Percentiles rank a stretch among this genome's conserved stretches.
Evolutionary conservation across 202 grass and related monocot genomes (phyloP).

Genomic region (Setaria italica): DNA sequence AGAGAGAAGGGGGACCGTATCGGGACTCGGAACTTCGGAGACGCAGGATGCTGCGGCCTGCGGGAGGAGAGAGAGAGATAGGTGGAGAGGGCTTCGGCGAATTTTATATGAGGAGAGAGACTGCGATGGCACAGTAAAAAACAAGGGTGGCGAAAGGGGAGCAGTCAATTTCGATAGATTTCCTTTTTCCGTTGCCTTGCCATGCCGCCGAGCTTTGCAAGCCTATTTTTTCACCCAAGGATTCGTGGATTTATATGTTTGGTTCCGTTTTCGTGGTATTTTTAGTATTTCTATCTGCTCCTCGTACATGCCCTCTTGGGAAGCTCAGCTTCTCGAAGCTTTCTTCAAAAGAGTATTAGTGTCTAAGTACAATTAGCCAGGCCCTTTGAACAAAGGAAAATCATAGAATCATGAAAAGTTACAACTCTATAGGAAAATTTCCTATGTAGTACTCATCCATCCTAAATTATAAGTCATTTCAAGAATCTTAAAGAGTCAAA

Average conservation of each 20-base stretch:
- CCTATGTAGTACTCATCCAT: too few species aligned
- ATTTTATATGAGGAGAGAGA: constrained; percentile 14
- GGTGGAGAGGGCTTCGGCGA: neutral
- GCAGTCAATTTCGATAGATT: constrained; percentile 12
- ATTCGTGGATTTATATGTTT: neutral
- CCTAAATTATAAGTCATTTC: too few species aligned
- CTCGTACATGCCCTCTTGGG: constrained; percentile 5
- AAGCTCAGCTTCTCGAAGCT: too few species aligned
- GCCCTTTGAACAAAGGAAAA: too few species aligned
- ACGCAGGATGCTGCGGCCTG: constrained; percentile 11
- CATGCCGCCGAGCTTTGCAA: neutral
- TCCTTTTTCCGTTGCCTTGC: neutral
- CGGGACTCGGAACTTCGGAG: constrained; percentile 20
- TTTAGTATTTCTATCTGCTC: neutral
- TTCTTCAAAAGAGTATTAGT: neutral
- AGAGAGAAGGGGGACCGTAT: constrained; percentile 8
- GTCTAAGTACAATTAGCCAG: too few species aligned
- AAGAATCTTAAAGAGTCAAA: too few species aligned
- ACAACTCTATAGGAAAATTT: too few species aligned
- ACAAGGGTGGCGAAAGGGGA: neutral
- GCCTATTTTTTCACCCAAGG: too few species aligned
- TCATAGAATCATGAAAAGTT: too few species aligned
- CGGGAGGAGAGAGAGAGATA: neutral
- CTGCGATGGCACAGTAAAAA: constrained; percentile 20
- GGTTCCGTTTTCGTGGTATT: neutral